Evolutionary conservation across 2,329 filamentous ascomycete genomes (phyloP).

Genomic region (Alternaria novae-zelandiae): DNA sequence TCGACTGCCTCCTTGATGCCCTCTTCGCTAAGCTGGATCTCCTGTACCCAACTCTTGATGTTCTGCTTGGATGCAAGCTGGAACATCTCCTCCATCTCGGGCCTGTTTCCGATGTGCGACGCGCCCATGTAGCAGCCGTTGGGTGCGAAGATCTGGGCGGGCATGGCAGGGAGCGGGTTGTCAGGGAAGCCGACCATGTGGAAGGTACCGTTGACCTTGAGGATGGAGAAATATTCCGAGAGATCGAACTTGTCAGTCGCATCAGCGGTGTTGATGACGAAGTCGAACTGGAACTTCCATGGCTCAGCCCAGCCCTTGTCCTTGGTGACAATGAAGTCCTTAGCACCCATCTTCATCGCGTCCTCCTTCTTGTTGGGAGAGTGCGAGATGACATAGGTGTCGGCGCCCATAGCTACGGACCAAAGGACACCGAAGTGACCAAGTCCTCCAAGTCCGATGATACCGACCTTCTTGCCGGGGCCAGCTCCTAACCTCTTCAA

Average conservation of each 20-base stretch:
- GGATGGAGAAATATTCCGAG: slow-evolving; percentile 73
- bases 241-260: slow-evolving; percentile 73
- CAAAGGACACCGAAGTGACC: slow-evolving; percentile 59
- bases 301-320: slow-evolving; percentile 65
- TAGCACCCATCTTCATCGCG: slow-evolving; percentile 64
- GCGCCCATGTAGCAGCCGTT: slow-evolving; percentile 69
- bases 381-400: slow-evolving; percentile 68
- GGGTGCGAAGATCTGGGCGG: slow-evolving; percentile 74
- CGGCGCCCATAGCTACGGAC: slow-evolving; percentile 63
- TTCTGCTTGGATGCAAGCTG: slow-evolving; percentile 59
- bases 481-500: slow-evolving; percentile 77
- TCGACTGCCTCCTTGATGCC: slow-evolving; percentile 74
- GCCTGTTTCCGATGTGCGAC: slow-evolving; percentile 58
- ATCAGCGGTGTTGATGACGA: slow-evolving; percentile 78
- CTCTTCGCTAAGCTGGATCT: slow-evolving; percentile 74
- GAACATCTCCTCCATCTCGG: slow-evolving; percentile 60
- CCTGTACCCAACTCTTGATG: slow-evolving; percentile 63
- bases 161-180: slow-evolving; percentile 72
- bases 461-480: slow-evolving; percentile 78
- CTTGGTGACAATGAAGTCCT: slow-evolving; percentile 64
- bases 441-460: slow-evolving; percentile 69
- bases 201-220: slow-evolving; percentile 83
- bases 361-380: slow-evolving; percentile 66
- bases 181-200: slow-evolving; percentile 82
- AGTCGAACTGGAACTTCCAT: slow-evolving; percentile 69